phyloP scores from a whole-genome alignment of 768 basidiomycete genomes.

The Leccinum variicolor region DNA sequence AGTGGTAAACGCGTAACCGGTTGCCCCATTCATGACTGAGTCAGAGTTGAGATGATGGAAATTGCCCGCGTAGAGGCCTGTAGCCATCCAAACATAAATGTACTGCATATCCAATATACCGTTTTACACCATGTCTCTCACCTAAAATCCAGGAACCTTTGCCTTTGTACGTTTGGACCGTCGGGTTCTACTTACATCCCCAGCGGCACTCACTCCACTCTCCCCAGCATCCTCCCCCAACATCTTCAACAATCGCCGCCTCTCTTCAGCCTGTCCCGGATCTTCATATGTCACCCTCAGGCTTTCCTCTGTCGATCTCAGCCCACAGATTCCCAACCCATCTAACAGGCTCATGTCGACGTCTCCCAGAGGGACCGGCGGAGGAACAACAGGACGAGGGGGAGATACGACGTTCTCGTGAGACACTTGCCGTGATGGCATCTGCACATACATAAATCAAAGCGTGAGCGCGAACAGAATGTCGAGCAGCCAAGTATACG shows the following conservation, averaged over 20 bases:
- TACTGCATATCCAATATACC: neutral
- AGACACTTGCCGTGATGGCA: conserved; percentile 38
- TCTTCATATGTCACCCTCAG: conserved; percentile 67
- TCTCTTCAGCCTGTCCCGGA: conserved; percentile 58
- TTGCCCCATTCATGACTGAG: too few relatives aligned
- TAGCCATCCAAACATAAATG: neutral
- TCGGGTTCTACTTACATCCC: conserved; percentile 1
- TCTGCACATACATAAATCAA: neutral
- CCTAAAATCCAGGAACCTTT: conserved; percentile 9
- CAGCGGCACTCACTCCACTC: neutral
- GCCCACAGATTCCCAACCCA: conserved; percentile 11
- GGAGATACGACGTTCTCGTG: conserved; percentile 23
- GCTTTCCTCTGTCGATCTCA: conserved; percentile 38
- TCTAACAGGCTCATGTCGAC: conserved; percentile 31
- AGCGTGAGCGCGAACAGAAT: neutral
- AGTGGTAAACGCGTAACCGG: neutral
- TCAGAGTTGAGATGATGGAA: neutral
- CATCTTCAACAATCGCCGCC: conserved; percentile 53
- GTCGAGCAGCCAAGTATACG: neutral
- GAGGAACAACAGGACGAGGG: conserved; percentile 1
- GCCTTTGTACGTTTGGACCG: conserved; percentile 9
- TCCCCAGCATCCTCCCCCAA: conserved; percentile 31
- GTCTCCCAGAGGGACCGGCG: conserved; percentile 12
- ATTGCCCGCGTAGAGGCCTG: too few relatives aligned
- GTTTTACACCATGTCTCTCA: neutral